phyloP scores from a whole-genome alignment of 768 basidiomycete species.

The Termitomyces eurrhizus region DNA sequence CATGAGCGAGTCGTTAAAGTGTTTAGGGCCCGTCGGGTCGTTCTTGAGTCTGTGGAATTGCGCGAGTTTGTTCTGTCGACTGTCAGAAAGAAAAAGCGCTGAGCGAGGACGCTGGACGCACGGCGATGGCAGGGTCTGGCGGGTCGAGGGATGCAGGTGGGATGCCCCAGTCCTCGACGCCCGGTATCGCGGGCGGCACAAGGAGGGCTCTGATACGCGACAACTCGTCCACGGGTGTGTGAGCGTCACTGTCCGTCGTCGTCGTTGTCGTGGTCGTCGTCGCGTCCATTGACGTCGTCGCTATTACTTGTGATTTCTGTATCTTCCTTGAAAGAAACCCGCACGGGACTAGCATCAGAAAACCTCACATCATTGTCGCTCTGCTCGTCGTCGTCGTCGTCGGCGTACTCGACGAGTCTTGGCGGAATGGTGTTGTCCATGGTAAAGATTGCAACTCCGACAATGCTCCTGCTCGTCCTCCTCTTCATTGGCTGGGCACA shows the following conservation, averaged over 20 bases:
- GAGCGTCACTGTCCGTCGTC: too few species aligned
- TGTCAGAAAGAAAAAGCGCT: too few species aligned
- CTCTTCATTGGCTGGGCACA: slow-evolving; percentile 24
- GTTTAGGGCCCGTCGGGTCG: slow-evolving; percentile 59
- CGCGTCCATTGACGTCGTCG: slow-evolving; percentile 17
- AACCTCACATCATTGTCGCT: slow-evolving; percentile 6
- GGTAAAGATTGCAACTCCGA: slow-evolving; percentile 5
- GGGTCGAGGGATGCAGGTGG: slow-evolving; percentile 50
- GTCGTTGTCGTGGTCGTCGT: not conserved
- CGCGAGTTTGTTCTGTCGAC: slow-evolving; percentile 66
- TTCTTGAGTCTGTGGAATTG: slow-evolving; percentile 75
- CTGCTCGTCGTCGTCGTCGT: slow-evolving; percentile 58
- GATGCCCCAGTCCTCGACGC: slow-evolving; percentile 74
- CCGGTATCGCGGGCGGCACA: slow-evolving; percentile 60
- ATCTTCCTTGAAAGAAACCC: slow-evolving; percentile 26
- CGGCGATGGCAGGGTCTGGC: slow-evolving; percentile 63
- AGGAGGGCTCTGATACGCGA: slow-evolving; percentile 51
- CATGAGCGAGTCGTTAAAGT: slow-evolving; percentile 97
- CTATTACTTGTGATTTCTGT: slow-evolving; percentile 47
- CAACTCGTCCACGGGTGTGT: slow-evolving; percentile 41
- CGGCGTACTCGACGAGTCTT: slow-evolving; percentile 54
- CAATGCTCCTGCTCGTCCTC: slow-evolving; percentile 27
- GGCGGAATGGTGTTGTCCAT: not conserved
- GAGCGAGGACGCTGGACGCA: slow-evolving; percentile 24
- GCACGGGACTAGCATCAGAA: not conserved